Conservation (phyloP, 805 yeast genomes). For the Metschnikowia shivogae region DNA sequence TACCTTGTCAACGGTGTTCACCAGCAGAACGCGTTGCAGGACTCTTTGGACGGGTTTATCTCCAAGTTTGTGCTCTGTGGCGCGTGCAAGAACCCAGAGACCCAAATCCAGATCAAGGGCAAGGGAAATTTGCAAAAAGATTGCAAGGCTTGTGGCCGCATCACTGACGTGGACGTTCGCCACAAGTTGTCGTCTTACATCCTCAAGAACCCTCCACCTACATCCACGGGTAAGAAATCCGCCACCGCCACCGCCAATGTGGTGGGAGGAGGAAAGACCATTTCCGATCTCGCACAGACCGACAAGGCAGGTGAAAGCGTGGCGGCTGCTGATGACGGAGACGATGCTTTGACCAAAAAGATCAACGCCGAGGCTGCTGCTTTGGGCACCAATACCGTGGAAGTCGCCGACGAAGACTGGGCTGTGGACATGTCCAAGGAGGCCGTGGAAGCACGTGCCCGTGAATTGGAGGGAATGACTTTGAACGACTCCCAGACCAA, state of each 20-base stretch:
- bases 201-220: constrained; percentile 80
- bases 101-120: constrained; percentile 78
- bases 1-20: constrained; percentile 93
- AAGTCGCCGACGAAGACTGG: constrained; percentile 90
- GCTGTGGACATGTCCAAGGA: constrained; percentile 96
- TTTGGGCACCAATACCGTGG: constrained; percentile 48
- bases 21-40: constrained; percentile 86
- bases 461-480: constrained; percentile 69
- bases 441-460: constrained; percentile 89
- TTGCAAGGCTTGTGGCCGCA: constrained; percentile 97
- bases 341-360: constrained; percentile 71
- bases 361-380: constrained; percentile 81
- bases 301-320: constrained; percentile 34
- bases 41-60: constrained; percentile 90
- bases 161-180: constrained; percentile 77
- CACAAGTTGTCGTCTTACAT: constrained; percentile 85
- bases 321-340: constrained; percentile 53
- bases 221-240: constrained; percentile 66
- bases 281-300: constrained; percentile 68
- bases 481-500: constrained; percentile 45
- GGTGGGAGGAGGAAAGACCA: constrained; percentile 82
- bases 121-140: constrained; percentile 77
- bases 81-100: constrained; percentile 95
- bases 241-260: constrained; percentile 89
- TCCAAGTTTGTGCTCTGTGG: constrained; percentile 89